Evolutionary conservation across 495 filamentous ascomycete species (phyloP).

Genomic region (Hypoxylon rickii): DNA sequence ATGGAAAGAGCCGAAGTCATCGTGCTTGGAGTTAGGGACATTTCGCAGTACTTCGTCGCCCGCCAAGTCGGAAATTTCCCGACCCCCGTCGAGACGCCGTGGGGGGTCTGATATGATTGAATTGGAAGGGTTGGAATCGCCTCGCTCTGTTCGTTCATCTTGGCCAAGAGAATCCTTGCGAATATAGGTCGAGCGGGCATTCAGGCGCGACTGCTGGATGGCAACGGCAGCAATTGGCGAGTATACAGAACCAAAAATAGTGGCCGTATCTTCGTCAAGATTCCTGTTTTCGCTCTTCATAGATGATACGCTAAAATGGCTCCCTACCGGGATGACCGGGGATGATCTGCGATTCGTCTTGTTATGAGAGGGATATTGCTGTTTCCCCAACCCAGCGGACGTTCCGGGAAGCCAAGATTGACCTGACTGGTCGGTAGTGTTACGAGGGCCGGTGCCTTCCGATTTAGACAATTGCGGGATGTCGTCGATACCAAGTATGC

Average conservation of each 20-base stretch:
- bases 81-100: not conserved
- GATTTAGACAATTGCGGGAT: constrained; percentile 28
- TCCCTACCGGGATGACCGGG: constrained; percentile 37
- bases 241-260: constrained; percentile 47
- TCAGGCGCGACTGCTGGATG: constrained; percentile 37
- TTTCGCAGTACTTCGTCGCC: not conserved
- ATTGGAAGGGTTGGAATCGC: not conserved
- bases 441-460: constrained; percentile 30
- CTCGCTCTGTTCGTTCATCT: constrained; percentile 2
- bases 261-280: constrained; percentile 43
- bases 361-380: constrained; percentile 10
- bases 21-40: not conserved
- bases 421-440: constrained; percentile 41
- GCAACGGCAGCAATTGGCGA: constrained; percentile 47
- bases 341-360: constrained; percentile 46
- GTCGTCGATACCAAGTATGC: constrained; percentile 47
- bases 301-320: constrained; percentile 39
- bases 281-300: constrained; percentile 35
- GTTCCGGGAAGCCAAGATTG: constrained; percentile 49
- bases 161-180: constrained; percentile 24
- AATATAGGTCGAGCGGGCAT: constrained; percentile 42
- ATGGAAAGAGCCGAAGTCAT: constrained; percentile 45
- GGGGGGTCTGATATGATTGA: not conserved
- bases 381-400: constrained; percentile 21
- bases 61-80: not conserved